Evolutionary conservation across 2,329 filamentous ascomycete species (phyloP).

Genomic region (Scedosporium minutisporum): DNA sequence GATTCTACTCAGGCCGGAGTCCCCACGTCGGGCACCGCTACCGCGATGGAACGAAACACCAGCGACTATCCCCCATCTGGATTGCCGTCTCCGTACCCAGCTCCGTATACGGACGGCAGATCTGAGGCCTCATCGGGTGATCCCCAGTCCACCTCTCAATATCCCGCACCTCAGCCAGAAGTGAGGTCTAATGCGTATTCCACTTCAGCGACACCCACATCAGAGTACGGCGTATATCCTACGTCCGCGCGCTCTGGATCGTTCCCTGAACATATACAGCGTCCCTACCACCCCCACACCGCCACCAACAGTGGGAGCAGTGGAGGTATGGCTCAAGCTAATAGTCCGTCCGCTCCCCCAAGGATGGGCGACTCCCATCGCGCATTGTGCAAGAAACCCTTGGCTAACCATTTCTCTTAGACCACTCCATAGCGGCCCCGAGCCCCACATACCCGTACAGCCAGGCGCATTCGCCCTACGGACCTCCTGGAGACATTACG

Average conservation of each 20-base stretch:
- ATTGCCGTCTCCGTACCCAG: slow-evolving; percentile 67
- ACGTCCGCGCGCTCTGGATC: slow-evolving; percentile 67
- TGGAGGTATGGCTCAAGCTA: slow-evolving; percentile 89
- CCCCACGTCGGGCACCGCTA: background rate
- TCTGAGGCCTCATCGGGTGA: slow-evolving; percentile 85
- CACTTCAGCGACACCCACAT: slow-evolving; percentile 72
- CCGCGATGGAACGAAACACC: slow-evolving; percentile 50
- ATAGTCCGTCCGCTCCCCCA: slow-evolving; percentile 71
- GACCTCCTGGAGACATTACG: slow-evolving; percentile 74
- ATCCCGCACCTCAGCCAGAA: slow-evolving; percentile 67
- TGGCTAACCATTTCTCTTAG: slow-evolving; percentile 46
- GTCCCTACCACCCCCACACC: slow-evolving; percentile 71
- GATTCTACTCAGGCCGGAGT: slow-evolving; percentile 12
- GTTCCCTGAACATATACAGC: slow-evolving; percentile 81
- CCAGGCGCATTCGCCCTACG: slow-evolving; percentile 81
- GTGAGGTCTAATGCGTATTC: slow-evolving; percentile 62
- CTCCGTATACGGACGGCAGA: slow-evolving; percentile 56
- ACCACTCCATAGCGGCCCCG: slow-evolving; percentile 90
- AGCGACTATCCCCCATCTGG: slow-evolving; percentile 79
- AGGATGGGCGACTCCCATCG: slow-evolving; percentile 73
- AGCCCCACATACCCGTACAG: slow-evolving; percentile 82
- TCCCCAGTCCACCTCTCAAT: slow-evolving; percentile 87
- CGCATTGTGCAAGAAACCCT: slow-evolving; percentile 32
- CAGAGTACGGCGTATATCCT: slow-evolving; percentile 77
- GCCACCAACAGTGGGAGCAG: slow-evolving; percentile 61